phyloP scores from a whole-genome alignment of 805 yeast species.

The Cyberlindnera galapagoensis region DNA sequence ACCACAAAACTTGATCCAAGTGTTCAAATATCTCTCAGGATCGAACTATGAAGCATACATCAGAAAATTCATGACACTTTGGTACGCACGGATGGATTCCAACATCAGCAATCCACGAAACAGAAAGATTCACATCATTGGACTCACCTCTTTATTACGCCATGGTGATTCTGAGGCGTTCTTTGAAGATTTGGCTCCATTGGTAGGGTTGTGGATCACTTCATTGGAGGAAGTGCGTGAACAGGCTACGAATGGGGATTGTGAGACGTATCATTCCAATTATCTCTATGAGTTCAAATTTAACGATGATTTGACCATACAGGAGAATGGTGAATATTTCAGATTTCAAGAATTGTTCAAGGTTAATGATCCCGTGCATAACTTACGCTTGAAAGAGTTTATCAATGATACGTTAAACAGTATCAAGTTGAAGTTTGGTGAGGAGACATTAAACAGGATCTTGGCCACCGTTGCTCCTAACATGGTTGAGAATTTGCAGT shows the following conservation, averaged over 20 bases:
- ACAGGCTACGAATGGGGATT: conserved; percentile 41
- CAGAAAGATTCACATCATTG: conserved; percentile 62
- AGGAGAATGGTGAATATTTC: conserved; percentile 36
- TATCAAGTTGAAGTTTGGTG: conserved; percentile 12
- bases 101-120: conserved; percentile 70
- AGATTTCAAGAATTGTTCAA: conserved; percentile 34
- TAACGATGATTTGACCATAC: conserved; percentile 17
- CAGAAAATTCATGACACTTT: conserved; percentile 26
- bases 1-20: conserved; percentile 23
- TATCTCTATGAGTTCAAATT: conserved; percentile 27
- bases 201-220: conserved; percentile 39
- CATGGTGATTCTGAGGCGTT: conserved; percentile 28
- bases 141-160: conserved; percentile 45
- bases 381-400: conserved; percentile 40
- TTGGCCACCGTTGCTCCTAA: conserved; percentile 11
- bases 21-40: conserved; percentile 24
- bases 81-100: conserved; percentile 39
- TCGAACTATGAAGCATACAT: conserved; percentile 22
- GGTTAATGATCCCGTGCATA: conserved; percentile 46
- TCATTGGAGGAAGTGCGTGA: conserved; percentile 77
- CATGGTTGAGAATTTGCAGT: conserved; percentile 21
- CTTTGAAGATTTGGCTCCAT: conserved; percentile 25
- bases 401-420: conserved; percentile 27
- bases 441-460: conserved; percentile 5
- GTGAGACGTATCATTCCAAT: conserved; percentile 43